A percentile compares a stretch with the other conserved stretches of the same genome.
Evolutionary conservation across 2,329 filamentous ascomycete genomes (phyloP).

Genomic region (Dactylonectria macrodidyma): DNA sequence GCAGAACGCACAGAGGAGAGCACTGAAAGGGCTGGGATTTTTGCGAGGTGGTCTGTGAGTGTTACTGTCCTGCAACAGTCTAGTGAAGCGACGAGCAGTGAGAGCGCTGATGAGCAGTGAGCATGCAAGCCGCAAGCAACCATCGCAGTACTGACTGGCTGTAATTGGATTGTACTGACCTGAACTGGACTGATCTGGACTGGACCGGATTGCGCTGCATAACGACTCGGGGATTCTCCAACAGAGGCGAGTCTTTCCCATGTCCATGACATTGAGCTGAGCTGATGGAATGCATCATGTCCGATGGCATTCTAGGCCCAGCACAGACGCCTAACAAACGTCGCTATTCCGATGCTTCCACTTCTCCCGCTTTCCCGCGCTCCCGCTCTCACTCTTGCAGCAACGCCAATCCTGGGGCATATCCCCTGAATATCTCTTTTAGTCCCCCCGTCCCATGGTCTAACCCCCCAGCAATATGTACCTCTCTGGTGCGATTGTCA

Average conservation of each 20-base stretch:
- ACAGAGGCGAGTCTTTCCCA: slow-evolving; percentile 4
- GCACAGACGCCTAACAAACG: slow-evolving; percentile 19
- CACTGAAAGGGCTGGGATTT: slow-evolving; percentile 3
- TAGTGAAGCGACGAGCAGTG: neutral
- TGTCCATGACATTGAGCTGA: slow-evolving; percentile 12
- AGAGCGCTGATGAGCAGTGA: slow-evolving; percentile 7
- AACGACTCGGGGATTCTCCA: slow-evolving; percentile 14
- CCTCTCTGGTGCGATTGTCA: slow-evolving; percentile 11
- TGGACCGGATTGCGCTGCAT: slow-evolving; percentile 2
- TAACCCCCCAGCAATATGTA: neutral
- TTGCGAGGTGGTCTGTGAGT: slow-evolving; percentile 40
- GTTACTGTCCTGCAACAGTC: slow-evolving; percentile 12
- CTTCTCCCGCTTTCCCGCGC: slow-evolving; percentile 22
- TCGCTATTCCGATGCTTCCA: slow-evolving; percentile 32
- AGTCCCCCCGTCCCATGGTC: neutral
- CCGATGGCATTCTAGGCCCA: slow-evolving; percentile 11
- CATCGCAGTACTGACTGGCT: slow-evolving; percentile 35
- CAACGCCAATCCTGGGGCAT: slow-evolving; percentile 46
- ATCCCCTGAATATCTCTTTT: slow-evolving; percentile 21
- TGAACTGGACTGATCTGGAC: too few relatives aligned
- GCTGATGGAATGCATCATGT: slow-evolving; percentile 10
- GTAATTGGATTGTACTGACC: slow-evolving; percentile 35
- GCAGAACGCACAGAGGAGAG: neutral
- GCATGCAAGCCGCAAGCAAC: slow-evolving; percentile 23
- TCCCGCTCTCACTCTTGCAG: slow-evolving; percentile 18